phyloP scores from a whole-genome alignment of 768 basidiomycete species.

The Pleurotus tuber-regium region DNA sequence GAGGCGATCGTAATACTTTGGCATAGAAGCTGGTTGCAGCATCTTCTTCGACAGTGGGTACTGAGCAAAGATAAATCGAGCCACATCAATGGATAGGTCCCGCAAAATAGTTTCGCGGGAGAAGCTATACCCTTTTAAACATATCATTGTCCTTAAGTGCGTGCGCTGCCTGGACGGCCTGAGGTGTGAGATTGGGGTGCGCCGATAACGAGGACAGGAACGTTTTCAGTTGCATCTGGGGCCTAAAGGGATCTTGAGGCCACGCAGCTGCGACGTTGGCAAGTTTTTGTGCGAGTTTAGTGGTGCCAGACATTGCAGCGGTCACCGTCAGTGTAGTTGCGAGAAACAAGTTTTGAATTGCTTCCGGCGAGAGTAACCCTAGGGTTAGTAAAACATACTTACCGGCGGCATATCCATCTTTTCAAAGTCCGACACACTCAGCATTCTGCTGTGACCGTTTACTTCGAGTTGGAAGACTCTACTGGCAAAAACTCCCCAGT shows the following conservation, averaged over 20 bases:
- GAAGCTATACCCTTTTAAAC: slow-evolving; percentile 52
- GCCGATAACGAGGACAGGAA: slow-evolving; percentile 63
- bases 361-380: no score
- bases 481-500: no score
- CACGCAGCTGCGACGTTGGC: slow-evolving; percentile 56
- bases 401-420: neutral
- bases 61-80: slow-evolving; percentile 34
- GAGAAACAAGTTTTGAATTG: no score
- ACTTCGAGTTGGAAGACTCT: no score
- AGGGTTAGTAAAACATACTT: no score
- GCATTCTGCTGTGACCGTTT: no score
- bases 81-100: slow-evolving; percentile 10
- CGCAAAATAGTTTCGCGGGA: slow-evolving; percentile 26
- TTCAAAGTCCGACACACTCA: neutral
- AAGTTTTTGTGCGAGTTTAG: slow-evolving; percentile 48
- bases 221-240: slow-evolving; percentile 67
- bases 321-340: no score
- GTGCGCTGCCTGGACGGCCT: slow-evolving; percentile 58
- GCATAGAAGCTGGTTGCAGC: slow-evolving; percentile 67
- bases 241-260: slow-evolving; percentile 73
- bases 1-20: slow-evolving; percentile 70
- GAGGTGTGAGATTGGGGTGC: slow-evolving; percentile 65
- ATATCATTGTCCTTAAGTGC: slow-evolving; percentile 54
- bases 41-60: slow-evolving; percentile 64
- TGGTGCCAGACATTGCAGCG: slow-evolving; percentile 13